Percentiles rank a stretch among this genome's conserved stretches.
Conservation (phyloP, 331 rosid species). For the Quercus lobata region DNA sequence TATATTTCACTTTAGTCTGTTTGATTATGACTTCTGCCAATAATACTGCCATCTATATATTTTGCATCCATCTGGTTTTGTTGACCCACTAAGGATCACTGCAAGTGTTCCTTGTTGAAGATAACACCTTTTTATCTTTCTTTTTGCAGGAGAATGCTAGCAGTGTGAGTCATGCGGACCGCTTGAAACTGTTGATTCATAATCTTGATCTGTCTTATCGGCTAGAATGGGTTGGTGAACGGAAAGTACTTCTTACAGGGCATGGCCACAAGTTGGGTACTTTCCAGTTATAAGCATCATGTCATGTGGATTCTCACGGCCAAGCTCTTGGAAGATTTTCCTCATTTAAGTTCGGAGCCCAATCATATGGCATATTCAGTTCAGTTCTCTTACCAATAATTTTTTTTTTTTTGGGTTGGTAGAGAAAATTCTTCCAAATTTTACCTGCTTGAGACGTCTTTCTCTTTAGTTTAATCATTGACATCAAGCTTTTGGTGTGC, state of each 20-base stretch:
- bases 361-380: neutral
- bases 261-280: conserved; percentile 78
- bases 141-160: conserved; percentile 48
- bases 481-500: neutral
- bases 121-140: conserved; percentile 13
- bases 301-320: neutral
- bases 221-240: conserved; percentile 65
- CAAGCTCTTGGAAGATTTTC: neutral
- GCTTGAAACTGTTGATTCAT: conserved; percentile 68
- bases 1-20: neutral
- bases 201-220: conserved; percentile 85
- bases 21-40: neutral
- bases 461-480: neutral
- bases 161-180: conserved; percentile 58
- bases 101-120: neutral
- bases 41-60: neutral
- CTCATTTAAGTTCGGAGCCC: neutral
- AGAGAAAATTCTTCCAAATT: neutral
- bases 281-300: conserved; percentile 31
- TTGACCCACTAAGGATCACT: neutral
- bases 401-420: neutral
- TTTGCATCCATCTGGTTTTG: neutral
- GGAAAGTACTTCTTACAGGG: conserved; percentile 62
- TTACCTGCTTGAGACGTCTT: neutral
- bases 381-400: neutral